Conservation (phyloP, 2,329 filamentous ascomycete species). For the Phoma sp. region DNA sequence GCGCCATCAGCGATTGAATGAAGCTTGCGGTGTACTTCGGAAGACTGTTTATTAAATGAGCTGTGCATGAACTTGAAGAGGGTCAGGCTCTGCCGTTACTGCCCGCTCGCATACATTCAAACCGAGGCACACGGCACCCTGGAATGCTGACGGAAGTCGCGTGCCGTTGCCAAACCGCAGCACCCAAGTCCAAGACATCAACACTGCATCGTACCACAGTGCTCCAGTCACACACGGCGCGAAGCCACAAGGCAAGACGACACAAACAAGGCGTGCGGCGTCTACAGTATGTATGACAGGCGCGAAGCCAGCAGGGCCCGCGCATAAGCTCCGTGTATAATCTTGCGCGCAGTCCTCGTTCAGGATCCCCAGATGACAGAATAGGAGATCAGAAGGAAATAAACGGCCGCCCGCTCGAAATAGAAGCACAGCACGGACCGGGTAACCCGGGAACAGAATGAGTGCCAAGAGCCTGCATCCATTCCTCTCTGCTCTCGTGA, state of each 20-base stretch:
- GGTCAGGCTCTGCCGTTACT: not conserved
- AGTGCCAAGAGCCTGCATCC: conserved; percentile 4
- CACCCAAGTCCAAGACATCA: not conserved
- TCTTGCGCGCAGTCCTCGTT: not conserved
- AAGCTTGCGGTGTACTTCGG: not conserved
- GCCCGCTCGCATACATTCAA: not conserved
- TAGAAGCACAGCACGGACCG: conserved; percentile 14
- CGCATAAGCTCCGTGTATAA: not conserved
- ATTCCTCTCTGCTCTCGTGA: conserved; percentile 11
- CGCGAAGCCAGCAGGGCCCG: not conserved
- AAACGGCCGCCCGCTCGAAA: conserved; percentile 3
- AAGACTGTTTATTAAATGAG: not conserved
- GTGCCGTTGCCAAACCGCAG: conserved; percentile 5
- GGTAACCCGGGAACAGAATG: conserved; percentile 6
- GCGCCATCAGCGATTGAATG: not conserved
- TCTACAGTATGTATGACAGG: not conserved
- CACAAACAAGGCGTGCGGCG: not conserved
- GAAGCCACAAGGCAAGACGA: not conserved
- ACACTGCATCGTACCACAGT: not conserved
- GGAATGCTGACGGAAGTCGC: conserved; percentile 1
- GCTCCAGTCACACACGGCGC: not conserved
- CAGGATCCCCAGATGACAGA: conserved; percentile 1
- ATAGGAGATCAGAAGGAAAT: conserved; percentile 10
- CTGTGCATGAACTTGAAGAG: not conserved
- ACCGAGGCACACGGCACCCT: not conserved